phyloP scores from a whole-genome alignment of 192 early-diverging fungal species.

The Globomyces pollinis-pini region DNA sequence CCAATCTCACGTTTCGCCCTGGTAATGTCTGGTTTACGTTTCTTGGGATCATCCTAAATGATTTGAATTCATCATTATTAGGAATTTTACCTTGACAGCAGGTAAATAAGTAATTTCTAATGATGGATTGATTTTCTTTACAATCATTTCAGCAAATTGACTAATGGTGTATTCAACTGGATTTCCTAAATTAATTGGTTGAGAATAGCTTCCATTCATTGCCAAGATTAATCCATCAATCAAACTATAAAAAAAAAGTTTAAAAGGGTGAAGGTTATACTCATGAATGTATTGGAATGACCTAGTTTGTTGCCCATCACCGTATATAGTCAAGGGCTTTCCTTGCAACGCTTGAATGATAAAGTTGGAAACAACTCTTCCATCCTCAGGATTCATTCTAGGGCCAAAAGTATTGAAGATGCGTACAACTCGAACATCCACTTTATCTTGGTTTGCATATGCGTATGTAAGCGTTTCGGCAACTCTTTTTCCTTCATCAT shows the following conservation, averaged over 20 bases:
- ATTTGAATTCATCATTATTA: too few relatives aligned
- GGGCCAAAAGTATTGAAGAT: slow-evolving; percentile 70
- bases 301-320: slow-evolving; percentile 69
- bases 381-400: slow-evolving; percentile 75
- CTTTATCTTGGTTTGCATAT: slow-evolving; percentile 65
- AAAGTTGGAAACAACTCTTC: slow-evolving; percentile 79
- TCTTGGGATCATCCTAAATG: slow-evolving; percentile 73
- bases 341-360: slow-evolving; percentile 74
- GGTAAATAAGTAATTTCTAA: slow-evolving; percentile 56
- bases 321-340: slow-evolving; percentile 71
- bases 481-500: slow-evolving; percentile 80
- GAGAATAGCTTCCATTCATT: slow-evolving; percentile 60
- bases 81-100: too few relatives aligned
- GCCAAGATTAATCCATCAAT: slow-evolving; percentile 72
- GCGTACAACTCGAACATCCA: slow-evolving; percentile 66
- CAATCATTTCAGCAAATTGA: slow-evolving; percentile 70
- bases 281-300: slow-evolving; percentile 84
- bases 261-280: too few relatives aligned
- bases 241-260: too few relatives aligned
- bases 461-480: slow-evolving; percentile 77
- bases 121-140: slow-evolving; percentile 48
- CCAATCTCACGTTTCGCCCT: slow-evolving; percentile 54
- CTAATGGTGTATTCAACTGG: slow-evolving; percentile 76
- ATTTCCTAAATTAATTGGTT: slow-evolving; percentile 76
- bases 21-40: slow-evolving; percentile 66